phyloP scores from a whole-genome alignment of 495 filamentous ascomycete species.

The Chaetomium cochliodes region DNA sequence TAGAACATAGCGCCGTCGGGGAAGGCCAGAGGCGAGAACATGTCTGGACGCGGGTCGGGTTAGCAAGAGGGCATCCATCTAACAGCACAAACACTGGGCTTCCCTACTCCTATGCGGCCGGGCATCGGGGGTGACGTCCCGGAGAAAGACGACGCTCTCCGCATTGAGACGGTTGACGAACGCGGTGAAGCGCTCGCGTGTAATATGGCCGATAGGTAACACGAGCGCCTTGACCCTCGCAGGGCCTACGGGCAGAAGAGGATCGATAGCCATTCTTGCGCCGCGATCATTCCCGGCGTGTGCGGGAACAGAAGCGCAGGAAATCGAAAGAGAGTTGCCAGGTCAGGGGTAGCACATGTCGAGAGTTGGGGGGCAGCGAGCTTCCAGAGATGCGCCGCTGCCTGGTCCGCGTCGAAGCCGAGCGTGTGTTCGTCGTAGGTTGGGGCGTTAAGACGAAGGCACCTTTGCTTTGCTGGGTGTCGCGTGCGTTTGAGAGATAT shows the following conservation, averaged over 20 bases:
- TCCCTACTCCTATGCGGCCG: slow-evolving; percentile 82
- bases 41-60: slow-evolving; percentile 57
- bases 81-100: not conserved
- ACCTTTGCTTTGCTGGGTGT: not conserved
- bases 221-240: slow-evolving; percentile 82
- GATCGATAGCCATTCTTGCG: slow-evolving; percentile 78
- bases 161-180: slow-evolving; percentile 75
- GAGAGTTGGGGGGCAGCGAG: slow-evolving; percentile 22
- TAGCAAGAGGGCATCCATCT: slow-evolving; percentile 25
- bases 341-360: slow-evolving; percentile 29
- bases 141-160: slow-evolving; percentile 81
- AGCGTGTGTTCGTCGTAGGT: not conserved
- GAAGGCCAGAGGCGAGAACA: slow-evolving; percentile 93
- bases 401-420: slow-evolving; percentile 12
- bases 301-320: slow-evolving; percentile 11
- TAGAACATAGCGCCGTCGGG: slow-evolving; percentile 86
- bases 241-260: slow-evolving; percentile 82
- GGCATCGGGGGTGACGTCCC: slow-evolving; percentile 86
- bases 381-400: slow-evolving; percentile 14
- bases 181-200: slow-evolving; percentile 70
- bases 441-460: not conserved
- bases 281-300: slow-evolving; percentile 34
- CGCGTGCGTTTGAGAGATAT: not conserved
- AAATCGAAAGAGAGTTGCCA: slow-evolving; percentile 5
- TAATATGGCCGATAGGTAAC: slow-evolving; percentile 82